Base-by-base conservation (phyloP, 371 early-diverging fungal genomes). In the Mortierella sp. region DNA sequence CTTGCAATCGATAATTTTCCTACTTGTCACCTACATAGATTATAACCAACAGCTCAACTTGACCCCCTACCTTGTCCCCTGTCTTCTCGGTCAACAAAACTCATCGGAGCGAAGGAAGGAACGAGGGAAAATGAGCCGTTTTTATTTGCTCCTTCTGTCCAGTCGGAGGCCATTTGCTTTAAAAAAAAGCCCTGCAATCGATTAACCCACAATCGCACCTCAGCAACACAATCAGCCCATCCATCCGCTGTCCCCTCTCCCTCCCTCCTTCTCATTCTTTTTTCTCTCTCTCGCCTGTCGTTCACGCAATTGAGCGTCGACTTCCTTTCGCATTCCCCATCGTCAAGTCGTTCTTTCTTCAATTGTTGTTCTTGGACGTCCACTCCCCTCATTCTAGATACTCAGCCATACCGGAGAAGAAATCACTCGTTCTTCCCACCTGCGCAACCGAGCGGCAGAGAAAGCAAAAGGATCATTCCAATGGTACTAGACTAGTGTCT, bases 101-200 rank as follows among this genome's bases (percentile, higher is more conserved):
- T 37, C 40, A 47, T 52, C 70, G 70, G 70, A 69, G 70, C 70
- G 70, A 58, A 69, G 70, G 70, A 69, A 52, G 70, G 70, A 69
- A 41, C 70, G 70, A 55, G 19, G 19, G 26, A 40, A 26, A 40
- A 68, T 52, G 52, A 52, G 55, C 68, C 40, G 24, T 24, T n/a
- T 45, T 9, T 40, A 34, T 55, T 55, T 55, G 19, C 16, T 19
- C 16, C 55, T 10, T 31, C 22, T 58, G 37, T 58, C 61, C 61
- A 34, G 31, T 34, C 37, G 34, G 19, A 16, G 31, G 22, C 19
- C 37, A 19, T 31, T 13, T n/a, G n/a, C n/a, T n/a, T n/a, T n/a
- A n/a, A n/a, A n/a, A n/a, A n/a, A n/a, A n/a, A n/a, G n/a, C n/a
- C n/a, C 9, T 58, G 22, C 19, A 29, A 19, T 16, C 16, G 6